phyloP scores from a whole-genome alignment of 306 rosid genomes.

The Fragaria nilgerrensis region DNA sequence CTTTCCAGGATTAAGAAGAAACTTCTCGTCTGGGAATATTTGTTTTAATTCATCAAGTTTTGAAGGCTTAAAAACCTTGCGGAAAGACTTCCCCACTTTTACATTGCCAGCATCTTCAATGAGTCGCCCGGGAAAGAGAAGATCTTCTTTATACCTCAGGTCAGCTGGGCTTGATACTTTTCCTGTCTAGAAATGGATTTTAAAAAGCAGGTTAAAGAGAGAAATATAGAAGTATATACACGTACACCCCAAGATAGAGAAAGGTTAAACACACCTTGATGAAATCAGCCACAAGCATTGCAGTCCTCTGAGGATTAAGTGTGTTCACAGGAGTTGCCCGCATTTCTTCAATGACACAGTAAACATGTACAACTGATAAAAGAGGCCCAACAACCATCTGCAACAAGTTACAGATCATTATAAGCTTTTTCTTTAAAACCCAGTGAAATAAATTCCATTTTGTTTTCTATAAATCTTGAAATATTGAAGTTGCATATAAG shows the following conservation, averaged over 20 bases:
- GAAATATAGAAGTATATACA: background rate
- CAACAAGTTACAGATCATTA: constrained; percentile 28
- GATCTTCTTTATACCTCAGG: constrained; percentile 79
- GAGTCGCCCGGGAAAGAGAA: constrained; percentile 60
- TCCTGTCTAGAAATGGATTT: constrained; percentile 48
- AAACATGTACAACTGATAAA: constrained; percentile 70
- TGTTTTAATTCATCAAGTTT: constrained; percentile 53
- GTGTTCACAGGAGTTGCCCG: constrained; percentile 88
- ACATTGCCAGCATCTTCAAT: constrained; percentile 81
- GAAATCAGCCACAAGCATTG: constrained; percentile 84
- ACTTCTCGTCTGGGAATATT: constrained; percentile 69
- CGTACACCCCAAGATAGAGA: background rate
- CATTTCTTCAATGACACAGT: constrained; percentile 84
- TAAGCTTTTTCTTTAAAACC: constrained; percentile 14
- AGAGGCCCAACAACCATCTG: constrained; percentile 74
- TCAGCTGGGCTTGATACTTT: constrained; percentile 79
- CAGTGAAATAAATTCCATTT: background rate
- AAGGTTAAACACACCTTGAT: constrained; percentile 47
- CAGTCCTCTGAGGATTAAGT: constrained; percentile 88
- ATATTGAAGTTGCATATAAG: background rate
- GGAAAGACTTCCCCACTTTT: constrained; percentile 68
- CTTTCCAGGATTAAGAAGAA: constrained; percentile 50
- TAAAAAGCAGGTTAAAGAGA: background rate
- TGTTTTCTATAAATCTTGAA: background rate
- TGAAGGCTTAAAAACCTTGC: constrained; percentile 67